Percentiles rank a stretch among this genome's conserved stretches.
Conservation (phyloP, 225 moss, liverwort and hornwort genomes). For the Sphagnum contortum region DNA sequence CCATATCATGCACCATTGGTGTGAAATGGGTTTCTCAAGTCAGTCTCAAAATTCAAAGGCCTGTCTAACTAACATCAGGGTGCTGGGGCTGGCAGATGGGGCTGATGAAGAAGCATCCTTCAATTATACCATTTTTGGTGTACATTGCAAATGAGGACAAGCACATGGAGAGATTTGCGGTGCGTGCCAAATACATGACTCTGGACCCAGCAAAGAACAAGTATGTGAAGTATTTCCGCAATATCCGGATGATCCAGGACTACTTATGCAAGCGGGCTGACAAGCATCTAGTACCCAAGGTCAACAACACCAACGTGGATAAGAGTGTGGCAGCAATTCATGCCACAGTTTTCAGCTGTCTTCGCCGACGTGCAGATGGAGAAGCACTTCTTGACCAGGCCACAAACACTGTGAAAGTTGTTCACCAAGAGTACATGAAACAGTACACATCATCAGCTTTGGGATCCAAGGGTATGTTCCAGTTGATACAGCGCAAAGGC, state of each 20-base stretch:
- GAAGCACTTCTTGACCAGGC: conserved; percentile 63
- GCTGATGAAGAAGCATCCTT: conserved; percentile 97
- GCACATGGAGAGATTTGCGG: conserved; percentile 92
- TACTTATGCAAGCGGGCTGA: conserved; percentile 83
- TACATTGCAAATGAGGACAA: conserved; percentile 91
- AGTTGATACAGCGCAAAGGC: conserved; percentile 76
- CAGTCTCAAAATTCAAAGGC: too few species aligned
- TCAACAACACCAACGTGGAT: conserved; percentile 96
- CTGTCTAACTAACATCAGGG: neutral
- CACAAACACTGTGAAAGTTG: conserved; percentile 65
- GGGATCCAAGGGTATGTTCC: conserved; percentile 93
- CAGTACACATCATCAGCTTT: conserved; percentile 65
- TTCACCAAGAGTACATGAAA: conserved; percentile 69
- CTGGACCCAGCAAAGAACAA: conserved; percentile 92
- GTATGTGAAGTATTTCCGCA: conserved; percentile 93
- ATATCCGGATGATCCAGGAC: conserved; percentile 94
- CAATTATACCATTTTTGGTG: conserved; percentile 86
- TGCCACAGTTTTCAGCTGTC: conserved; percentile 73
- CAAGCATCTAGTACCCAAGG: conserved; percentile 76
- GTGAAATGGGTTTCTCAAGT: too few species aligned
- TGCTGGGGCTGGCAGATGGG: conserved; percentile 52
- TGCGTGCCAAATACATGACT: conserved; percentile 97
- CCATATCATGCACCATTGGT: too few species aligned
- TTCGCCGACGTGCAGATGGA: conserved; percentile 68
- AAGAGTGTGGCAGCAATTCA: conserved; percentile 96